Evolutionary conservation across 1,139 yeast species (phyloP).

Genomic region (Taphrina sp.): DNA sequence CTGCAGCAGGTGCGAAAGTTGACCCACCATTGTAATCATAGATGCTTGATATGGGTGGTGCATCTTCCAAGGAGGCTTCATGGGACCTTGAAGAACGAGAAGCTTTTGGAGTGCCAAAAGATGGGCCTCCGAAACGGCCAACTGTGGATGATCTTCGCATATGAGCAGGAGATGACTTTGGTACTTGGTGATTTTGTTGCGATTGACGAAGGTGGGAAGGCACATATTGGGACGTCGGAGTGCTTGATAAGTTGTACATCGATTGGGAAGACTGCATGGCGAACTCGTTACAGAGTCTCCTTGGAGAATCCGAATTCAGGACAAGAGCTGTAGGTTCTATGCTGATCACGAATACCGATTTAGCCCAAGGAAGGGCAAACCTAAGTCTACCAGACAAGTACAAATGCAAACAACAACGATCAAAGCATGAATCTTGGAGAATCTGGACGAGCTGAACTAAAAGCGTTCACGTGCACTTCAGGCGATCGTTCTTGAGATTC

Average conservation of each 20-base stretch:
- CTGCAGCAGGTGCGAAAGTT: conserved; percentile 1
- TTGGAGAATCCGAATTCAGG: too few species aligned
- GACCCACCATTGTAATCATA: conserved; percentile 34
- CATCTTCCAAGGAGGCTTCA: conserved; percentile 32
- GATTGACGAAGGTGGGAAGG: conserved; percentile 30
- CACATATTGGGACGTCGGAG: conserved; percentile 22
- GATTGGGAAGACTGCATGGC: conserved; percentile 32
- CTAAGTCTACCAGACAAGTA: too few species aligned
- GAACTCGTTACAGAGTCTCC: too few species aligned
- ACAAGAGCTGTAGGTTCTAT: too few species aligned
- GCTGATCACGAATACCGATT: too few species aligned
- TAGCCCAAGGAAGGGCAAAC: too few species aligned
- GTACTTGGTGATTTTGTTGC: conserved; percentile 11
- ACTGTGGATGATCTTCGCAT: conserved; percentile 30
- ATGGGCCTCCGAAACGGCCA: conserved; percentile 34
- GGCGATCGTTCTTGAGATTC: too few species aligned
- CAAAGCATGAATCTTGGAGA: too few species aligned
- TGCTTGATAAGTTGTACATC: conserved; percentile 25
- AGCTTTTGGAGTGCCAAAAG: conserved; percentile 36
- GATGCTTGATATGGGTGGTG: conserved; percentile 36
- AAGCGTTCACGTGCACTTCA: too few species aligned
- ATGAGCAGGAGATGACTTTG: conserved; percentile 13
- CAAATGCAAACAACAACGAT: too few species aligned
- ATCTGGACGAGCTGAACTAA: too few species aligned
- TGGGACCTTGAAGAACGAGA: conserved; percentile 16